Evolutionary conservation across 2,329 filamentous ascomycete genomes (phyloP).

Genomic region (Trichophyton rubrum): DNA sequence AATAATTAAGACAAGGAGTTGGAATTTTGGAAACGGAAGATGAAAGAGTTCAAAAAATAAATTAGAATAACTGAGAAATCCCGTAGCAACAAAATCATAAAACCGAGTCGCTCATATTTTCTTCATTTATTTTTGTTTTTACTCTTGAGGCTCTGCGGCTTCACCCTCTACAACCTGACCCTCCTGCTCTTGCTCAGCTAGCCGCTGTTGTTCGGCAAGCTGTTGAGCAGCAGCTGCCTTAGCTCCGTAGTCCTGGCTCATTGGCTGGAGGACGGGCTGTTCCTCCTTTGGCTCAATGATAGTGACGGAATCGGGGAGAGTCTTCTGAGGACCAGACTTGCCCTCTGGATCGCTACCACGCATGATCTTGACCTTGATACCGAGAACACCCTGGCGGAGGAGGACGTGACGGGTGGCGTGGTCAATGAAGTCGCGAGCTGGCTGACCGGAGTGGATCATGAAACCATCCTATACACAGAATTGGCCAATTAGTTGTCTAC

Average conservation of each 20-base stretch:
- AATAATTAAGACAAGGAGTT: background rate
- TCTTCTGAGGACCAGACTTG: conserved; percentile 96
- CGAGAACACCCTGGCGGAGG: conserved; percentile 97
- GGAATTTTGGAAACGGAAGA: background rate
- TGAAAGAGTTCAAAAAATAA: conserved; percentile 1
- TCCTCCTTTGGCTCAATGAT: conserved; percentile 99
- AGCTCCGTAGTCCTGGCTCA: conserved; percentile 96
- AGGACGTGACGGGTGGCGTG: conserved; percentile 96
- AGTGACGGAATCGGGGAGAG: conserved; percentile 94
- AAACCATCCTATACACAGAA: conserved; percentile 61
- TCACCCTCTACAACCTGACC: conserved; percentile 16
- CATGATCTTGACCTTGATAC: conserved; percentile 99
- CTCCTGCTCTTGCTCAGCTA: conserved; percentile 41
- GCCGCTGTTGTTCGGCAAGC: conserved; percentile 43
- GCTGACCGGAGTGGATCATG: conserved; percentile 99
- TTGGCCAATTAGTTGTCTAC: background rate
- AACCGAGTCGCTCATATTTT: conserved; percentile 2
- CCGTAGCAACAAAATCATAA: conserved; percentile 1
- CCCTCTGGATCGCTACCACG: conserved; percentile 97
- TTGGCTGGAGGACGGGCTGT: conserved; percentile 83
- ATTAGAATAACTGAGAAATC: conserved; percentile 1
- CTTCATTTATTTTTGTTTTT: conserved; percentile 21
- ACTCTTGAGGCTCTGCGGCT: conserved; percentile 37
- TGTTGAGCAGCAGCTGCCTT: conserved; percentile 61
- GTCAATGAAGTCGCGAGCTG: conserved; percentile 99